A percentile compares a stretch with the other conserved stretches of the same genome.
Evolutionary conservation across 495 filamentous ascomycete species (phyloP).

Genomic region (Neurospora sp.): DNA sequence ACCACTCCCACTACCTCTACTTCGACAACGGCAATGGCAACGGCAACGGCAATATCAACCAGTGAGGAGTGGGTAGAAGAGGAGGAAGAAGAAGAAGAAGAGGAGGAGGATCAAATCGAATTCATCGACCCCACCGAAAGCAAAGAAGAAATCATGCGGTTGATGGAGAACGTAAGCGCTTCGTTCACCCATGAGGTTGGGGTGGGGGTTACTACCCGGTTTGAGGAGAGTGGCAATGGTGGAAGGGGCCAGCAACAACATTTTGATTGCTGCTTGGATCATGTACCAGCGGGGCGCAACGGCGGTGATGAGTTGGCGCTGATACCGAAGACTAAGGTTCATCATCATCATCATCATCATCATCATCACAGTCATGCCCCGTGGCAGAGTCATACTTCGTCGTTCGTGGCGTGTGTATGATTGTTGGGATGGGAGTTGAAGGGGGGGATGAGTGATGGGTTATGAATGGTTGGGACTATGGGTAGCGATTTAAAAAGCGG

Average conservation of each 20-base stretch:
- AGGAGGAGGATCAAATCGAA: slow-evolving; percentile 16
- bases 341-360: background rate
- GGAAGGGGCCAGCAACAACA: background rate
- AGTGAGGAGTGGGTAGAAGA: background rate
- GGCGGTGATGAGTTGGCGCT: slow-evolving; percentile 7
- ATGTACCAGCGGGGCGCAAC: background rate
- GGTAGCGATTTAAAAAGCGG: background rate
- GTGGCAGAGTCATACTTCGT: background rate
- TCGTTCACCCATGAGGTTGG: slow-evolving; percentile 31
- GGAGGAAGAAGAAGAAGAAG: slow-evolving; percentile 3
- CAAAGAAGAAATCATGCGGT: slow-evolving; percentile 16
- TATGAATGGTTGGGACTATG: background rate
- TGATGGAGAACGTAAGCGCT: slow-evolving; percentile 32
- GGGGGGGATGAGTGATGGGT: background rate
- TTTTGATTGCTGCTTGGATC: background rate
- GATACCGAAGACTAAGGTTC: slow-evolving; percentile 10
- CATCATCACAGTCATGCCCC: background rate
- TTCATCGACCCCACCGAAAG: slow-evolving; percentile 28
- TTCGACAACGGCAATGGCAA: too few species aligned
- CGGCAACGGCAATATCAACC: background rate
- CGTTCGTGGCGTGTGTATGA: background rate
- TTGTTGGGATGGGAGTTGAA: background rate
- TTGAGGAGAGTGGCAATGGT: slow-evolving; percentile 1
- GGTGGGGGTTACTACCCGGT: background rate
- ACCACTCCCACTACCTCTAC: background rate